Base-by-base conservation (phyloP, 1,139 yeast genomes). In the Neolecta irregularis region DNA sequence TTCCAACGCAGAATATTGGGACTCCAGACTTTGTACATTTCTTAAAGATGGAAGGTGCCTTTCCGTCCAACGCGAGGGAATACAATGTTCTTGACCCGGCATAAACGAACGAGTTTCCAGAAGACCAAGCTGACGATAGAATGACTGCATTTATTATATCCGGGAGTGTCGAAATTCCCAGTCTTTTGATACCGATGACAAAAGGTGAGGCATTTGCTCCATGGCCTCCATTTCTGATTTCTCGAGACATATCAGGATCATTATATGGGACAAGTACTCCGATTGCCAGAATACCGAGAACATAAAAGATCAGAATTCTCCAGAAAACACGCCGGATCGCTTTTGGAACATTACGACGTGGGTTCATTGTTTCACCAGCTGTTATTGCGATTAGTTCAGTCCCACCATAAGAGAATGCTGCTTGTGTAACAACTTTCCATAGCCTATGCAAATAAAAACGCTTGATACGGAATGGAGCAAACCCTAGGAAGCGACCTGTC, bases 331-430 rank as follows among this genome's bases (percentile, higher is more conserved):
- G 62, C 46, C 64, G 70, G 1, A 92, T 76, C 0, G 92, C 92
- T 9, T 74, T 67, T 2, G 92, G 92, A 18, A 80, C 60, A 0
- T 91, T 72, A 43, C 68, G 70, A 43, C 93, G 64, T 1, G 93
- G 93, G 46, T 78, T 76, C 43, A 75, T 64, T 6, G 88, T 79
- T 53, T 81, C 93, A 51, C 88, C 79, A 1, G 92, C 88, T 1
- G 92, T 85, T 41, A 80, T 71, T 45, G 78, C 74, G 19, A 80
- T 91, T 42, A 76, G 72, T 47, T 79, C 93, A 0, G 85, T 74
- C 0, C 93, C 93, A 38, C 75, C 69, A 48, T 74, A 79, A 0
- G 91, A 74, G 49, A 74, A 77, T 0, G 79, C 64, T 0, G 83
- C 74, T 18, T 72, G 69, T 36, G 72, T 58, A 1, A 72, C 56